These are phyloP conservation scores for Elongisporangium prolatum DNA, from an alignment of 352 stramenopile genomes.

Conservation along the genomic window DNA sequence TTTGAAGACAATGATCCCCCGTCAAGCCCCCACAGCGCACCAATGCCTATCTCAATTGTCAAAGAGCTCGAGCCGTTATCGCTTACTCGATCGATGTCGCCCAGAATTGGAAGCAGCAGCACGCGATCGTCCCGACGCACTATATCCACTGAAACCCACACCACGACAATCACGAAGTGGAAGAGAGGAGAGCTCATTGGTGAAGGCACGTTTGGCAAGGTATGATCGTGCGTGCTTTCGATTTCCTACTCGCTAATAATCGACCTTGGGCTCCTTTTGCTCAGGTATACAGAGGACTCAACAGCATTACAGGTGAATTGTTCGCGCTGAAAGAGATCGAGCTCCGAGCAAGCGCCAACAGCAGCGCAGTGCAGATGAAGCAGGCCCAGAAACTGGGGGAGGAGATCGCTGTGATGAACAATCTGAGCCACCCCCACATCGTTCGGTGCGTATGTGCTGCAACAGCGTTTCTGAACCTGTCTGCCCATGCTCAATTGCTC, in stretches of 20 bases:
- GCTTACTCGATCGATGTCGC: slow-evolving; percentile 46
- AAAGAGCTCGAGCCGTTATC: slow-evolving; percentile 24
- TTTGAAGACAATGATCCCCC: no score
- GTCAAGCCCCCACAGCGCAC: no score
- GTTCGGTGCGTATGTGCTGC: slow-evolving; percentile 77
- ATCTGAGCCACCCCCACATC: slow-evolving; percentile 93
- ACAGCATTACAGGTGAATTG: slow-evolving; percentile 87
- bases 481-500: no score
- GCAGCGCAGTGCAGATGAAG: slow-evolving; percentile 42
- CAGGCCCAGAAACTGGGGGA: slow-evolving; percentile 76
- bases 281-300: slow-evolving; percentile 94
- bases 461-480: neutral
- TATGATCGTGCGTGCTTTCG: slow-evolving; percentile 3
- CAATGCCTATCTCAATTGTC: slow-evolving; percentile 30
- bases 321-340: slow-evolving; percentile 90
- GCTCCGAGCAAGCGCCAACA: slow-evolving; percentile 55
- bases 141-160: slow-evolving; percentile 10
- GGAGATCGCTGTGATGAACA: slow-evolving; percentile 94
- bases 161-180: slow-evolving; percentile 77
- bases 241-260: neutral
- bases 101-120: slow-evolving; percentile 25
- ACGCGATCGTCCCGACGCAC: slow-evolving; percentile 3
- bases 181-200: slow-evolving; percentile 93
- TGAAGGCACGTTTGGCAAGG: slow-evolving; percentile 91
- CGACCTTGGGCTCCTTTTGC: neutral